A percentile compares a stretch with the other conserved stretches of the same genome.
phyloP scores from a whole-genome alignment of 208 protist genomes.

The Herpetomonas tarakana region DNA sequence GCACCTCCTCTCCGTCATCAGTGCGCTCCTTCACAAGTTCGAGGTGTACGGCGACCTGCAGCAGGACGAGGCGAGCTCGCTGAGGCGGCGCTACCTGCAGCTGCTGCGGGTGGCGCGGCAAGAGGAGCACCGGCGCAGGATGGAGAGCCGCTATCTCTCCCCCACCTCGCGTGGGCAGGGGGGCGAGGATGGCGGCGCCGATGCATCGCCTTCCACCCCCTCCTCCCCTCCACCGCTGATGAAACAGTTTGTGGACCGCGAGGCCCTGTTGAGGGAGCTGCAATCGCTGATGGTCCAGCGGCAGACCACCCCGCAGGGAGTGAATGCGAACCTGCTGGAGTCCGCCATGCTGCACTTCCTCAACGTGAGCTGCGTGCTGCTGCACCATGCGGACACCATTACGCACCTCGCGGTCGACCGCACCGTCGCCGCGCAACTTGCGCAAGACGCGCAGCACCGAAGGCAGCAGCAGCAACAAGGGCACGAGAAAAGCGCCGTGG shows the following conservation, averaged over 20 bases:
- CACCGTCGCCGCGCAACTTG: constrained; percentile 14
- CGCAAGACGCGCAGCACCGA: constrained; percentile 4
- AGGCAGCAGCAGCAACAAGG: neutral
- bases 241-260: neutral
- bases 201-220: too few relatives aligned
- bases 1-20: constrained; percentile 48
- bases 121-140: neutral
- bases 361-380: constrained; percentile 48
- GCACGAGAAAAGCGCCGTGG: too few relatives aligned
- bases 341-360: constrained; percentile 60
- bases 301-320: constrained; percentile 35
- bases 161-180: neutral
- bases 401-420: constrained; percentile 53
- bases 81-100: constrained; percentile 14
- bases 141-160: neutral
- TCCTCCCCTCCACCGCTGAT: too few relatives aligned
- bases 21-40: constrained; percentile 30
- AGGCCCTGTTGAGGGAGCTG: constrained; percentile 11
- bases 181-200: neutral
- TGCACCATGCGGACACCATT: constrained; percentile 55
- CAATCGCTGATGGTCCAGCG: constrained; percentile 13
- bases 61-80: constrained; percentile 3
- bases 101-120: constrained; percentile 7
- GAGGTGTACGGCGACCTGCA: constrained; percentile 33
- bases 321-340: constrained; percentile 61